Conservation (phyloP, 2,329 filamentous ascomycete genomes). For the Rhynchosporium graminicola region DNA sequence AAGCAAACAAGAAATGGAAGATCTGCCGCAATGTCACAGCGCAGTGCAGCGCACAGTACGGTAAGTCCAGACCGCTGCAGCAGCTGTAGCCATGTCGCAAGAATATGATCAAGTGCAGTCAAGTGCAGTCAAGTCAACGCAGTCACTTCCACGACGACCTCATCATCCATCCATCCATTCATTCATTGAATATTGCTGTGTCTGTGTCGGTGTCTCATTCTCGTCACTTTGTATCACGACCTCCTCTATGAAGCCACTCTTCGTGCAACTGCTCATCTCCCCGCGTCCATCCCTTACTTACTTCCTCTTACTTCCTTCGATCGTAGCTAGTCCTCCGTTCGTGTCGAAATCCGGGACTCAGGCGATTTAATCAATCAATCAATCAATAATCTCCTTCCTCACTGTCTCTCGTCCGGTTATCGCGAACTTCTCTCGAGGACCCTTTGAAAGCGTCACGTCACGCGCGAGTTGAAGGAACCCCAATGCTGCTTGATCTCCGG, state of each 20-base stretch:
- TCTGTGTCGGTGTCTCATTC: constrained; percentile 1
- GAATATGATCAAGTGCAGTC: neutral
- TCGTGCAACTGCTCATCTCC: constrained; percentile 9
- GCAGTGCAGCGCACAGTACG: neutral
- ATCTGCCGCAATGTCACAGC: neutral
- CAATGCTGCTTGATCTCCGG: constrained; percentile 10
- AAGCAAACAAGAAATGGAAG: neutral
- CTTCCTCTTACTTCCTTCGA: constrained; percentile 1
- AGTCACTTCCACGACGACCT: neutral
- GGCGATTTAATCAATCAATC: constrained; percentile 8
- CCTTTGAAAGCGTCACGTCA: constrained; percentile 1
- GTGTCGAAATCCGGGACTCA: constrained; percentile 2
- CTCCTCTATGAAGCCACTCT: neutral
- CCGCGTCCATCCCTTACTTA: neutral
- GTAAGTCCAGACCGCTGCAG: neutral
- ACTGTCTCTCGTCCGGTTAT: neutral
- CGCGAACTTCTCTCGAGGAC: neutral
- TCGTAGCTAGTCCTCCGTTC: constrained; percentile 1
- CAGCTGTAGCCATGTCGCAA: constrained; percentile 7
- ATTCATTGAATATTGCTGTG: too few species aligned
- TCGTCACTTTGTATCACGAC: constrained; percentile 3
- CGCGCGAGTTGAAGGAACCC: constrained; percentile 10
- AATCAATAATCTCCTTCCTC: neutral
- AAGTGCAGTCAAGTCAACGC: neutral
- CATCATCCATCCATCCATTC: neutral